A percentile compares a stretch with the other conserved stretches of the same genome.
Evolutionary conservation across 352 stramenopile species (phyloP).

Genomic region (Globisporangium cylindrosporum): DNA sequence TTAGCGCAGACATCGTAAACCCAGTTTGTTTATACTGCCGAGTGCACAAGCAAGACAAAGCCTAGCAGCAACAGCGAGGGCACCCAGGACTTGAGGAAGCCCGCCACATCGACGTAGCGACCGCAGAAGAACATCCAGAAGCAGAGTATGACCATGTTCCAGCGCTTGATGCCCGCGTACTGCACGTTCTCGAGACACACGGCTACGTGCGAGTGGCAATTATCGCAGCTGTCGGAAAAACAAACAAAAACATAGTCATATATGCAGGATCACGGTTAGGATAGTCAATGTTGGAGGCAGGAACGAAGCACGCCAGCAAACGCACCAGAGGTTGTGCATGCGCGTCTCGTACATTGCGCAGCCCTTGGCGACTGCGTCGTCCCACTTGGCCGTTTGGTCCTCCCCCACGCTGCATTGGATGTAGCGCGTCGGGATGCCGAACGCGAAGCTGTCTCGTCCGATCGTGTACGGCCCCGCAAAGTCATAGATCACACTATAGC

Average conservation of each 20-base stretch:
- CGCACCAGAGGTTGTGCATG: slow-evolving; percentile 94
- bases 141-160: slow-evolving; percentile 82
- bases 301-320: neutral
- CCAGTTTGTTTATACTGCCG: slow-evolving; percentile 22
- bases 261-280: neutral
- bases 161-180: slow-evolving; percentile 53
- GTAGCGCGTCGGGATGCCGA: slow-evolving; percentile 86
- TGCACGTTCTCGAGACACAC: slow-evolving; percentile 64
- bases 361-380: slow-evolving; percentile 85
- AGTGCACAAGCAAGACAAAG: slow-evolving; percentile 25
- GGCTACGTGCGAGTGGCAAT: slow-evolving; percentile 97
- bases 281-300: neutral
- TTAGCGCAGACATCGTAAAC: neutral
- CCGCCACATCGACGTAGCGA: slow-evolving; percentile 43
- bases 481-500: slow-evolving; percentile 90
- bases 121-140: slow-evolving; percentile 81
- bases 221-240: slow-evolving; percentile 78
- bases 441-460: slow-evolving; percentile 83
- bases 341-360: slow-evolving; percentile 91
- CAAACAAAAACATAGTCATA: neutral
- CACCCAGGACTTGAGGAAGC: slow-evolving; percentile 39
- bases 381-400: slow-evolving; percentile 76
- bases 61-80: slow-evolving; percentile 26
- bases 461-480: slow-evolving; percentile 96
- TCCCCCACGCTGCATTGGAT: slow-evolving; percentile 66